Percentiles rank a stretch among this genome's conserved stretches.
phyloP scores from a whole-genome alignment of 2,329 filamentous ascomycete genomes.

The Hirsutella rhossiliensis region DNA sequence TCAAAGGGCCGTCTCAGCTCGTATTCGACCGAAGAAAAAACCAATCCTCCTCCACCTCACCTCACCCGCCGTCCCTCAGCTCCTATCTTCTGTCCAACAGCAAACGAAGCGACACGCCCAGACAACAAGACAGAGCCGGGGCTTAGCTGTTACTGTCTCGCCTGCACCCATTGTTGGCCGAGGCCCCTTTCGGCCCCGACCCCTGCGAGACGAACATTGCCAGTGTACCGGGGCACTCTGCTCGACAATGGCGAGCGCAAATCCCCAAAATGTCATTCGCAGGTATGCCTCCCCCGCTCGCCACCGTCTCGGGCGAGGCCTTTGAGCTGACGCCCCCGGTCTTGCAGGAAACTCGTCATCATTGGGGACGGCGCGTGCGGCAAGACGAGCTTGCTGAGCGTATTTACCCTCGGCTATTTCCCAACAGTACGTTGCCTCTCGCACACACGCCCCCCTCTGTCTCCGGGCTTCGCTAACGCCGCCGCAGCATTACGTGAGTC shows the following conservation, averaged over 20 bases:
- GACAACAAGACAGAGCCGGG: background rate
- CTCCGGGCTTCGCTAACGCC: constrained; percentile 11
- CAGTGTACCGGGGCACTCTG: constrained; percentile 4
- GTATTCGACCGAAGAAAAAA: constrained; percentile 11
- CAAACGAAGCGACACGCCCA: background rate
- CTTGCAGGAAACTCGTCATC: constrained; percentile 78
- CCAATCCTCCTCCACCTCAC: background rate
- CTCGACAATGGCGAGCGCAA: constrained; percentile 30
- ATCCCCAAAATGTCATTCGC: constrained; percentile 47
- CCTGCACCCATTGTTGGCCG: background rate
- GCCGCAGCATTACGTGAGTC: constrained; percentile 46
- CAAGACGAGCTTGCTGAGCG: constrained; percentile 93
- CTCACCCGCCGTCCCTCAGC: background rate
- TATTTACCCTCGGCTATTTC: constrained; percentile 96
- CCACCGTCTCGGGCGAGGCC: no score
- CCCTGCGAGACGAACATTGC: background rate
- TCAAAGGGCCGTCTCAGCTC: constrained; percentile 9
- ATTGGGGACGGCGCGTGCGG: constrained; percentile 96
- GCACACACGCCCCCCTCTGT: constrained; percentile 1
- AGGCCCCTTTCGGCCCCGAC: background rate
- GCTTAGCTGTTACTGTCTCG: background rate
- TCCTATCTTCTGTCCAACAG: background rate
- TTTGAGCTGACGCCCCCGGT: no score
- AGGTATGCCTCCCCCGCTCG: constrained; percentile 33
- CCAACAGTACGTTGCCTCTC: constrained; percentile 61